Evolutionary conservation across 371 early-diverging fungal species (phyloP).

Genomic region (Mortierella sp.): DNA sequence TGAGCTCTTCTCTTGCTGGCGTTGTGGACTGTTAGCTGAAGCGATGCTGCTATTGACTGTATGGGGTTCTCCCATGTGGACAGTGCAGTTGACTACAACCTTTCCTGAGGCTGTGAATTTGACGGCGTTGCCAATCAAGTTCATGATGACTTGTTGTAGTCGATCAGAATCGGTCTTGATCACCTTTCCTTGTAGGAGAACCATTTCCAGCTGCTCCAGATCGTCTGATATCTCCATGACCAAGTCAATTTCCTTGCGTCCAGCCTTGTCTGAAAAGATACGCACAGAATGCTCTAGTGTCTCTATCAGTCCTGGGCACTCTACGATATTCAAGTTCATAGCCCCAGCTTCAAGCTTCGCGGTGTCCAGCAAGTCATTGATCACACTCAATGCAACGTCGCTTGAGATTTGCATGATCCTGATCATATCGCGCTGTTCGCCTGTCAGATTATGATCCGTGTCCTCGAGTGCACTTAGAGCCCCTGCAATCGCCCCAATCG

Average conservation of each 20-base stretch:
- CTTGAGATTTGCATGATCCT: constrained; percentile 56
- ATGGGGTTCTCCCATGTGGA: constrained; percentile 1
- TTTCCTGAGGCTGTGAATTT: constrained; percentile 53
- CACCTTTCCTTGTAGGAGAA: constrained; percentile 17
- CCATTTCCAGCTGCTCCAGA: constrained; percentile 14
- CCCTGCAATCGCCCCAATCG: constrained; percentile 55
- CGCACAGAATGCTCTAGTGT: constrained; percentile 44
- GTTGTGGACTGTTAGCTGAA: too few relatives aligned
- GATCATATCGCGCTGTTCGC: constrained; percentile 56
- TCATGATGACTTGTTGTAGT: constrained; percentile 52
- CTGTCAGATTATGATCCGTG: constrained; percentile 49
- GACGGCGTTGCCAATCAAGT: constrained; percentile 53
- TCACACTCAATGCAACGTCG: constrained; percentile 58
- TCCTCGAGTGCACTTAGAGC: constrained; percentile 52
- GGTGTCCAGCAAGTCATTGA: constrained; percentile 68
- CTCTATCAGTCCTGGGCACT: constrained; percentile 28
- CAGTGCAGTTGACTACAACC: constrained; percentile 22
- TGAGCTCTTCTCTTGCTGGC: background rate
- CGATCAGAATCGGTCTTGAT: constrained; percentile 52
- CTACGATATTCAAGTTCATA: constrained; percentile 46
- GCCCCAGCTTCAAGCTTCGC: constrained; percentile 67
- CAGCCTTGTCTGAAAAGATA: constrained; percentile 54
- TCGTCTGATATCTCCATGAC: constrained; percentile 43
- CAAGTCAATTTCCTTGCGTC: constrained; percentile 47
- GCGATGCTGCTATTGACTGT: background rate